Conservation (phyloP, 2,329 filamentous ascomycete species). For the Fusarium ramigenum region DNA sequence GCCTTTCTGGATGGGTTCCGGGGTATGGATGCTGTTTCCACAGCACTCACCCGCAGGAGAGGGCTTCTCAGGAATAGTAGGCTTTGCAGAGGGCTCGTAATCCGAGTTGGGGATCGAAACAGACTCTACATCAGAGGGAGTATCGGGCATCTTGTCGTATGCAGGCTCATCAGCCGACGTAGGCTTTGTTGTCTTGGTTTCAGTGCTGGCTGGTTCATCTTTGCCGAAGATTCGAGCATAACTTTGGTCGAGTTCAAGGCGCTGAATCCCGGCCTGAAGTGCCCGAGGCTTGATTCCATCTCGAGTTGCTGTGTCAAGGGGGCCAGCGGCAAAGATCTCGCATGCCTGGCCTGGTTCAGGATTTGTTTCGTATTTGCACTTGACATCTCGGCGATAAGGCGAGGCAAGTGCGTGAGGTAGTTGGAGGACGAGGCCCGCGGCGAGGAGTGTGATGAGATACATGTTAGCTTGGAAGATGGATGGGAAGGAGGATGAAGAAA, state of each 20-base stretch:
- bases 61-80: neutral
- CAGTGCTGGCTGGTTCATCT: too few relatives aligned
- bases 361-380: neutral
- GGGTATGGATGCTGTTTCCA: neutral
- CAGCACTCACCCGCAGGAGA: neutral
- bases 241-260: too few relatives aligned
- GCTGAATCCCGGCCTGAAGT: too few relatives aligned
- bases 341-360: neutral
- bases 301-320: too few relatives aligned
- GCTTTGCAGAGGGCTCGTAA: neutral
- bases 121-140: rapidly evolving
- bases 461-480: neutral
- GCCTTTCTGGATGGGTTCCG: neutral
- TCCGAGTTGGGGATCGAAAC: neutral
- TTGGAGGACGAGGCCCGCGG: neutral
- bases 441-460: neutral
- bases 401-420: neutral
- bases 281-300: too few relatives aligned
- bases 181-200: neutral
- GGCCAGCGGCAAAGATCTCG: neutral
- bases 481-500: neutral
- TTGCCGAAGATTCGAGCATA: neutral
- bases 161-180: neutral
- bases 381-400: neutral
- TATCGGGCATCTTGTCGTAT: neutral